Base-by-base conservation (phyloP, 805 yeast species). In the Myxozyma nipponensis region DNA sequence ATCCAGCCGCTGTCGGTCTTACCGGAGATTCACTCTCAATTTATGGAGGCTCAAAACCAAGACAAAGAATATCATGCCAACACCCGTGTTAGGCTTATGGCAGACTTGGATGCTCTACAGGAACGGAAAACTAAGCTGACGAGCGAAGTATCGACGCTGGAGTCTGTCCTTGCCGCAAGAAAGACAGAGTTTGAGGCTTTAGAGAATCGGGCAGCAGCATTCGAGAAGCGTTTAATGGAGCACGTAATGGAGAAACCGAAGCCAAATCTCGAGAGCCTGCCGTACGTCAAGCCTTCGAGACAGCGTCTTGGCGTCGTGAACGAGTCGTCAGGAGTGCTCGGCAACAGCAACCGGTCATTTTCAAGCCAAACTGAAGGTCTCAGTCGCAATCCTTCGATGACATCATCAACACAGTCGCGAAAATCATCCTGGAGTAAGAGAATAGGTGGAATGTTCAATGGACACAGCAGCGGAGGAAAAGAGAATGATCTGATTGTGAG, bases 111-210 rank as follows among this genome's bases (percentile, higher is more conserved):
- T 3, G 44, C 40, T 3, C 54, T 68, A 1, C 44, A 51, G 1
- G 52, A 44, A 7, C 34, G 59, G 17, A 64, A 62, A 42, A 22
- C 52, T 0, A 49, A 46, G 28, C 25, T 67, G 22, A 61, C 60
- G 15, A 39, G 60, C 1, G 58, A 54, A 23, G 17, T 64, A 7
- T 63, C 62, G 5, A 13, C 46, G 1, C 47, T 71, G 41, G 61
- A 63, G 19, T 49, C 64, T 2, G 61, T 59, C 2, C 60, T 69
- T 18, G 5, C 42, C 1, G 26, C 52, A 15, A 60, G 70, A 10
- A 60, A 62, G 13, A 55, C 56, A 17, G 65, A 69, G 24, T 59
- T 70, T 36, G 60, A 58, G 36, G 24, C 50, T 13, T 52, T 72
- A 7, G 65, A 64, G 30, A 46, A 55, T 3, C 65, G 71, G 17